These are phyloP conservation scores for Lathyrus tuberosus DNA, from an alignment of 306 rosid genomes.

Conservation along the genomic window DNA sequence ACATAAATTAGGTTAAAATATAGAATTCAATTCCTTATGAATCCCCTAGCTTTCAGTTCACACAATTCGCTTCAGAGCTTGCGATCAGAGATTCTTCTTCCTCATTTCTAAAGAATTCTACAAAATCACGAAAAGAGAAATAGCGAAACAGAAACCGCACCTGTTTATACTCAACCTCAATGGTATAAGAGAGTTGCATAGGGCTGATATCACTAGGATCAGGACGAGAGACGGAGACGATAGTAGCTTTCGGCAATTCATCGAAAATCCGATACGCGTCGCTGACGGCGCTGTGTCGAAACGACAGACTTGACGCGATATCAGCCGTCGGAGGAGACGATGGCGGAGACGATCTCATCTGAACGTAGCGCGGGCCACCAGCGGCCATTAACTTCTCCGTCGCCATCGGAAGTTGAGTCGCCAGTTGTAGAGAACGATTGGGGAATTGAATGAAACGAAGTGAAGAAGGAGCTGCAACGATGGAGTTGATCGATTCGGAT, in stretches of 20 bases:
- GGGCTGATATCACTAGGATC: constrained; percentile 92
- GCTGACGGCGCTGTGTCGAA: constrained; percentile 44
- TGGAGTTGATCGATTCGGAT: constrained; percentile 35
- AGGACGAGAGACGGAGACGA: constrained; percentile 91
- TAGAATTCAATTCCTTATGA: constrained; percentile 3
- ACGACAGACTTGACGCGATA: constrained; percentile 48
- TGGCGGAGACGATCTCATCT: constrained; percentile 69
- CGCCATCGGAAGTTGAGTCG: constrained; percentile 52
- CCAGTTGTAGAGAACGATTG: not conserved
- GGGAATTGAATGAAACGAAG: not conserved
- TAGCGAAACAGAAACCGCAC: constrained; percentile 37
- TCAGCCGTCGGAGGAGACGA: constrained; percentile 37
- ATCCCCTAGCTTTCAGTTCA: constrained; percentile 10
- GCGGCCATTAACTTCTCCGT: constrained; percentile 71
- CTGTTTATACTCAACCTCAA: constrained; percentile 87
- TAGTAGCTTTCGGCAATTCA: constrained; percentile 78
- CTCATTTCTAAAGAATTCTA: not conserved
- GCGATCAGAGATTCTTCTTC: constrained; percentile 11
- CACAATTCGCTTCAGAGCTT: constrained; percentile 32
- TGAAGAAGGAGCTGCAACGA: constrained; percentile 7
- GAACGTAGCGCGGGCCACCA: constrained; percentile 64
- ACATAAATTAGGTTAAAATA: constrained; percentile 30
- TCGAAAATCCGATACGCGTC: constrained; percentile 76
- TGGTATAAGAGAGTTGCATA: constrained; percentile 86
- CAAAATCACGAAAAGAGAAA: constrained; percentile 23